Base-by-base conservation (phyloP, 495 filamentous ascomycete genomes). In the Penicillium odoratum region DNA sequence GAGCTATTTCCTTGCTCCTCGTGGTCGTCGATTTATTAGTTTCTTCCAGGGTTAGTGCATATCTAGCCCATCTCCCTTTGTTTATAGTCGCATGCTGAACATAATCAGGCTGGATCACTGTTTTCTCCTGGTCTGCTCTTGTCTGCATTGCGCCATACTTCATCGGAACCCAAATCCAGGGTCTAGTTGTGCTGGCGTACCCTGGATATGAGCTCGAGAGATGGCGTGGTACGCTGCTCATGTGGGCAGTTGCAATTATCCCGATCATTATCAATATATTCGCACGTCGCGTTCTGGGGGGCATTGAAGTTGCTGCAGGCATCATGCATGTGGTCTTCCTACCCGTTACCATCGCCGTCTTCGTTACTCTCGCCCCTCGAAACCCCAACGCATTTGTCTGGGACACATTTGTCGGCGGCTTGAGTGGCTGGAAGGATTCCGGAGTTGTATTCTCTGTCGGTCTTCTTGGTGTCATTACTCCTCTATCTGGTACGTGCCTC, bases 321-420 rank as follows among this genome's bases (percentile, higher is more conserved):
- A 70, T 82, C 49, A 71, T 78, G 55, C 81, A 84, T 59, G 60
- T 83, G 10, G 64, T 79, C 33, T 72, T 77, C 58, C 74, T 81
- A 31, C 71, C 78, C 5, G 72, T 74, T 7, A 74, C 74, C 51
- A 62, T 83, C 16, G 65, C 80, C 4, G 64, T 76, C 5, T 53
- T 83, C 7, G 64, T 79, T 4, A 59, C 73, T 11, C 66, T 81
- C 33, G 75, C 77, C n/a, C 74, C 74, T 28, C 66, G 67, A n/a
- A 73, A 75, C 55, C 71, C 74, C 11, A 59, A 76, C 47, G 63
- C 69, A 0, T 74, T 79, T 38, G 78, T 80, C 38, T 84, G 77
- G 63, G 54, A 63, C n/a, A 71, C 65, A 11, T 74, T 73, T 33
- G 68, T 73, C n/a, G 75, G 77, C 28, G 77, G 78, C 30, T 56